phyloP scores from a whole-genome alignment of 257 asterid species.

The Henckelia pumila region DNA sequence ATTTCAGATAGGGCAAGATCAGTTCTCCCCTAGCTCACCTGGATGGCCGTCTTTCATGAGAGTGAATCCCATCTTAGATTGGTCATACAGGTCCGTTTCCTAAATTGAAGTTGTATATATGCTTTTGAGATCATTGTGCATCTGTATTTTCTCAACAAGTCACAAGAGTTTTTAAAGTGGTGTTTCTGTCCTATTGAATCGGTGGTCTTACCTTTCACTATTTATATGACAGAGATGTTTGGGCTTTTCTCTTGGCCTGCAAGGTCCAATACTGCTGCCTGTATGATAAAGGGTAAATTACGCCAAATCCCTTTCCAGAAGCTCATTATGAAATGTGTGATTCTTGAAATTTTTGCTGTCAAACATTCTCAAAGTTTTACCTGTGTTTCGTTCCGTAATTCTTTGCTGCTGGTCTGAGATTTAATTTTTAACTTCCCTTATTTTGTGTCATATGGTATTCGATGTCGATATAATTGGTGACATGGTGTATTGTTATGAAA shows the following conservation, averaged over 20 bases:
- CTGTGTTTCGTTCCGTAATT: not conserved
- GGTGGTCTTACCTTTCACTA: conserved; percentile 22
- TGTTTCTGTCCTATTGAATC: conserved; percentile 16
- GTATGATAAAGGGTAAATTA: conserved; percentile 83
- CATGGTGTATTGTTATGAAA: conserved; percentile 1
- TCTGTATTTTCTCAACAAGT: conserved; percentile 11
- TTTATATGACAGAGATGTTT: conserved; percentile 73
- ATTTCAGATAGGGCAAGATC: conserved; percentile 87
- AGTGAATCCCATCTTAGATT: conserved; percentile 94
- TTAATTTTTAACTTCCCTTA: not conserved
- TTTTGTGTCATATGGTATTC: not conserved
- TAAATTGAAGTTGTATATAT: conserved; percentile 3
- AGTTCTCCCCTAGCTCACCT: conserved; percentile 92
- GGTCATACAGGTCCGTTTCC: conserved; percentile 78
- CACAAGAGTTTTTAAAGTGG: not conserved
- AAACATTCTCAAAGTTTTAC: not conserved
- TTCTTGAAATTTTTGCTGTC: not conserved
- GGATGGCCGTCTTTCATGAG: conserved; percentile 99
- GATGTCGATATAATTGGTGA: not conserved
- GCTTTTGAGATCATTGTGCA: conserved; percentile 14
- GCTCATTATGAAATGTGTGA: not conserved
- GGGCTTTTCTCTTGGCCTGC: conserved; percentile 96
- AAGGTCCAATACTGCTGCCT: conserved; percentile 92
- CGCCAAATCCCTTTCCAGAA: conserved; percentile 7
- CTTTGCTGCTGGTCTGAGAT: not conserved